Base-by-base conservation (phyloP, 257 asterid species). In the Lycium ferocissimum region DNA sequence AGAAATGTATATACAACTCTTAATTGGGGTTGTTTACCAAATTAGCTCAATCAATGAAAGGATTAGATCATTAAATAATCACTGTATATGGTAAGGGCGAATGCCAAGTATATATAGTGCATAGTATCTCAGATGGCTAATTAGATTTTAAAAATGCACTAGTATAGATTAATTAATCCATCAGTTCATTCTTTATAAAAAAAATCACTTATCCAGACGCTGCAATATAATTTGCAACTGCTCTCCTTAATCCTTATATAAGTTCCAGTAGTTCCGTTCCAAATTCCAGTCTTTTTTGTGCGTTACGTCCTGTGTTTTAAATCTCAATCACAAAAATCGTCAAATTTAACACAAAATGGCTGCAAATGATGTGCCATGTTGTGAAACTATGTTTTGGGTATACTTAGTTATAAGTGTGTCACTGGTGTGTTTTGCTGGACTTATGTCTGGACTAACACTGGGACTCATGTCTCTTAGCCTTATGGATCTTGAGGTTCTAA, bases 381-480 rank as follows among this genome's bases (percentile, higher is more conserved):
- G 99, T 84, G 97, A 92, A 86, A 82, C 95, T 15, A 93, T 91
- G 97, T 95, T 95, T 83, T 95, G 97, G 98, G 95, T 93, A 43
- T 92, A 95, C 83, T 69, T 95, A 65, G 79, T 91, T 20, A 90
- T 92, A 82, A 88, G 92, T 26, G 89, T 86, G n/a, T 89, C 89
- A 9, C 90, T 95, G 0, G 98, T 95, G 83, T 89, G 91, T 33
- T 95, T 95, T 69, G 98, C 99, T 37, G 99, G 99, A 2, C 94
- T 95, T 86, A 95, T 94, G 98, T 95, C 98, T 12, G 99, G 99
- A 72, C 91, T 95, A 3, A 95, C 98, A 61, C 92, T 95, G 2
- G 99, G 99, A 53, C 97, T 95, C 84, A 93, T 95, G 97, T 95
- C 99, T 18, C 97, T 94, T 82, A 92, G 95, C 88, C 94, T 94